phyloP scores from a whole-genome alignment of 2,329 filamentous ascomycete genomes.

The Chrysosporium queenslandicum region DNA sequence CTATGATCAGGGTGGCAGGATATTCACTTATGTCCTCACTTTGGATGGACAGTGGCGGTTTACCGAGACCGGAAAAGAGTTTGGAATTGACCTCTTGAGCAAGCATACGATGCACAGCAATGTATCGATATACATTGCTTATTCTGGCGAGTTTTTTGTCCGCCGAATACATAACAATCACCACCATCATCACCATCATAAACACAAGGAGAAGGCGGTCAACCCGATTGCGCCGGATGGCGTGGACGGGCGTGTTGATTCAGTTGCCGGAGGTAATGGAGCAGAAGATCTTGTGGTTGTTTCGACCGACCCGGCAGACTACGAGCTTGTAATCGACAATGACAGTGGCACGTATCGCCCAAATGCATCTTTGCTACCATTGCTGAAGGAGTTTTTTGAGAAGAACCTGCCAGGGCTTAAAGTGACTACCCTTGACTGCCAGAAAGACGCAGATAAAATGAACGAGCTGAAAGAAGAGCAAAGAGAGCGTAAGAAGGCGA shows the following conservation, averaged over 20 bases:
- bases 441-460: slow-evolving; percentile 60
- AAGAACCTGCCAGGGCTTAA: slow-evolving; percentile 67
- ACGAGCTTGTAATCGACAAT: slow-evolving; percentile 89
- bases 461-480: slow-evolving; percentile 66
- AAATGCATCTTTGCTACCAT: slow-evolving; percentile 62
- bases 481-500: slow-evolving; percentile 59
- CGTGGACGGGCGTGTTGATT: slow-evolving; percentile 25
- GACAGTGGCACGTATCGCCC: slow-evolving; percentile 90
- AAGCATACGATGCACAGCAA: slow-evolving; percentile 98
- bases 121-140: slow-evolving; percentile 83
- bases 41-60: slow-evolving; percentile 80
- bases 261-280: slow-evolving; percentile 25
- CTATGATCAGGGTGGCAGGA: slow-evolving; percentile 71
- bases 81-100: slow-evolving; percentile 81
- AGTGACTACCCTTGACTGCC: slow-evolving; percentile 63
- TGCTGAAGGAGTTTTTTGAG: slow-evolving; percentile 60
- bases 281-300: slow-evolving; percentile 36
- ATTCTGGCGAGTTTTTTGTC: slow-evolving; percentile 86
- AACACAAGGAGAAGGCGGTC: slow-evolving; percentile 8
- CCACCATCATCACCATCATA: slow-evolving; percentile 28
- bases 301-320: slow-evolving; percentile 49
- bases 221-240: slow-evolving; percentile 34
- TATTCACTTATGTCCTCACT: slow-evolving; percentile 87
- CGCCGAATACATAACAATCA: slow-evolving; percentile 44
- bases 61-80: slow-evolving; percentile 91